phyloP scores from a whole-genome alignment of 768 basidiomycete genomes.

The Pulveroboletus sp. region DNA sequence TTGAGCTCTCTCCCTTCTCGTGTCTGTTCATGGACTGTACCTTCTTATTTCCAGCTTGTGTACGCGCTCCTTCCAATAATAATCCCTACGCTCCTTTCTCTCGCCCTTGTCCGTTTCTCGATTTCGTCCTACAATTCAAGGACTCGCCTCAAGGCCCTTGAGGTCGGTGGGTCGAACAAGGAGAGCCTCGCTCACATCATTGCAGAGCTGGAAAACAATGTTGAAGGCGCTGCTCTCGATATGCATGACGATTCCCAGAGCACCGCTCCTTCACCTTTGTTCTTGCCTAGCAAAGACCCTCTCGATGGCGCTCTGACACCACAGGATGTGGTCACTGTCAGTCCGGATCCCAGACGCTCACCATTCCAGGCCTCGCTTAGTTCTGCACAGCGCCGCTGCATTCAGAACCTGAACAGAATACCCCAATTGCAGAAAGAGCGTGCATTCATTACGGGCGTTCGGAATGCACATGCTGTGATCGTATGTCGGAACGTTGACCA shows the following conservation, averaged over 20 bases:
- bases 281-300: not conserved
- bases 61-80: constrained; percentile 59
- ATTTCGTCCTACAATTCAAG: constrained; percentile 57
- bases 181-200: constrained; percentile 55
- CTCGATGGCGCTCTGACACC: not conserved
- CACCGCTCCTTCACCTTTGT: constrained; percentile 16
- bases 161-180: constrained; percentile 45
- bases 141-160: constrained; percentile 59
- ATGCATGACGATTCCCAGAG: constrained; percentile 45
- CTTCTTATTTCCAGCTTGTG: constrained; percentile 38
- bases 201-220: constrained; percentile 50
- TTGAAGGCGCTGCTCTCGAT: constrained; percentile 61
- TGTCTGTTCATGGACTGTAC: constrained; percentile 1
- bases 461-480: constrained; percentile 69
- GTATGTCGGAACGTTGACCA: constrained; percentile 61
- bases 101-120: constrained; percentile 53
- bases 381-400: constrained; percentile 52
- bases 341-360: constrained; percentile 5
- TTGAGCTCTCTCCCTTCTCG: not conserved
- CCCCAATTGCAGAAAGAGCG: constrained; percentile 65
- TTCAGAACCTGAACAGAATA: constrained; percentile 58
- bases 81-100: constrained; percentile 52
- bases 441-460: constrained; percentile 54
- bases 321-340: not conserved
- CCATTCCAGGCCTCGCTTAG: constrained; percentile 46